phyloP scores from a whole-genome alignment of 1,139 yeast species.

The Saccharomyces hybrid region DNA sequence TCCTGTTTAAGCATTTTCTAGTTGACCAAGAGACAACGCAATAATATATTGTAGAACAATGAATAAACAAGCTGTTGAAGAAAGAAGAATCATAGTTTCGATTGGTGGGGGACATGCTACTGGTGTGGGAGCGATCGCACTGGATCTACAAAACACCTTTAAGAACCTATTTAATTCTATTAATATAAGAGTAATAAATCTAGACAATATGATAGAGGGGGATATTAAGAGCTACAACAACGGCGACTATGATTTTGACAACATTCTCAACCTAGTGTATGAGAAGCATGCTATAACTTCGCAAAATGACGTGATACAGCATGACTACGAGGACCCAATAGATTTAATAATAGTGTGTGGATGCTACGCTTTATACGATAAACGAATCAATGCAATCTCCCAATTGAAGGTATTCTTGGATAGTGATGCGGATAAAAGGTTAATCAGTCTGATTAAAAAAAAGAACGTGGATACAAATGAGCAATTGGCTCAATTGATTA shows the following conservation, averaged over 20 bases:
- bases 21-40: no score
- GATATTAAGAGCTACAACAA: constrained; percentile 13
- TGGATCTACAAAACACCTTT: constrained; percentile 20
- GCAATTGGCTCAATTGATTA: constrained; percentile 46
- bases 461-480: constrained; percentile 20
- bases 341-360: constrained; percentile 63
- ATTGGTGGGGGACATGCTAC: constrained; percentile 75
- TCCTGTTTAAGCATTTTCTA: not conserved
- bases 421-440: constrained; percentile 76
- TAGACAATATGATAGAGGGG: constrained; percentile 28
- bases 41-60: not conserved
- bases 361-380: constrained; percentile 68
- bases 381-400: constrained; percentile 49
- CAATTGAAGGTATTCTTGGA: constrained; percentile 72
- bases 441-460: constrained; percentile 64
- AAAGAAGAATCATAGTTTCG: constrained; percentile 39
- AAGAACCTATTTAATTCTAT: constrained; percentile 22
- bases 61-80: constrained; percentile 6
- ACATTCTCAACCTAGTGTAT: constrained; percentile 25
- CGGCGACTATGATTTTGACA: constrained; percentile 36
- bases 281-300: constrained; percentile 7
- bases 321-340: constrained; percentile 3
- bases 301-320: not conserved
- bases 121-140: constrained; percentile 36
- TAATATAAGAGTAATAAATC: constrained; percentile 37